These are phyloP conservation scores for Parascedosporium putredinis DNA, from an alignment of 2,329 filamentous ascomycete genomes.

Conservation along the genomic window DNA sequence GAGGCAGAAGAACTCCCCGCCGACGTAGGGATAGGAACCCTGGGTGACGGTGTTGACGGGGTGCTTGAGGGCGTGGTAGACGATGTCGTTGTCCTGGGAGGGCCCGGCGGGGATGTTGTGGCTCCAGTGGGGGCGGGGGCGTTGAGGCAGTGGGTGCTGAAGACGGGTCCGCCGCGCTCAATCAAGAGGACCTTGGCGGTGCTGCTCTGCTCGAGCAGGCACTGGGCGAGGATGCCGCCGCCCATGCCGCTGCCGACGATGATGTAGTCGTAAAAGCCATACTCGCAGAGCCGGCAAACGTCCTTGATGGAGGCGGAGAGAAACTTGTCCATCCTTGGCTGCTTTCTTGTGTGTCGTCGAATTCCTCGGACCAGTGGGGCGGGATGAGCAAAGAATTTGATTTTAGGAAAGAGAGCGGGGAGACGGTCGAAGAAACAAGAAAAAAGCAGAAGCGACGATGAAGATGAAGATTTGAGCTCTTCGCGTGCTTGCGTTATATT, in stretches of 20 bases:
- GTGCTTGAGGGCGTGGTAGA: conserved; percentile 7
- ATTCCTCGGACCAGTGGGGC: not conserved
- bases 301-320: conserved; percentile 6
- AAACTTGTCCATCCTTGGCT: conserved; percentile 5
- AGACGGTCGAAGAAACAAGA: not conserved
- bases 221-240: conserved; percentile 38
- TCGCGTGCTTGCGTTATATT: too few species aligned
- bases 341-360: not conserved
- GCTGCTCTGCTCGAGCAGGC: conserved; percentile 40
- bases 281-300: conserved; percentile 3
- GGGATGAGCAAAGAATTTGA: not conserved
- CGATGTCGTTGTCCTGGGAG: conserved; percentile 7
- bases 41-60: conserved; percentile 5
- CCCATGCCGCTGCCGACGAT: conserved; percentile 43
- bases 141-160: conserved; percentile 7
- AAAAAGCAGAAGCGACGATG: not conserved
- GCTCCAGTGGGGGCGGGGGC: conserved; percentile 7
- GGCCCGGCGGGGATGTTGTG: conserved; percentile 6
- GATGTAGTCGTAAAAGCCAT: conserved; percentile 36
- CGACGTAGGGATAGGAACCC: conserved; percentile 1
- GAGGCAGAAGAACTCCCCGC: conserved; percentile 3
- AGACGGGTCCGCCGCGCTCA: conserved; percentile 32
- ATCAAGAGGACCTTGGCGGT: conserved; percentile 42
- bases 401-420: too few species aligned
- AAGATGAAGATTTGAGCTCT: too few species aligned